Evolutionary conservation across 164 flowering plant species (phyloP).

Genomic region (grape (Vitis vinifera)): ASM3070453v1 NC_081818.1:2107501-2108000

Average conservation of each 20-base stretch:
- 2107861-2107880: constrained; percentile 89
- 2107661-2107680: too few relatives aligned
- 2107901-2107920: neutral
- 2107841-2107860: constrained; percentile 89
- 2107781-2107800: neutral
- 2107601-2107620: too few relatives aligned
- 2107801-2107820: constrained; percentile 6
- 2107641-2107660: too few relatives aligned
- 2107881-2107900: constrained; percentile 86
- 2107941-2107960: neutral
- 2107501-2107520: neutral
- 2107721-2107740: too few relatives aligned
- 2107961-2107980: neutral
- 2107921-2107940: neutral
- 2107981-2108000: neutral
- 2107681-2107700: too few relatives aligned
- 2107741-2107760: too few relatives aligned
- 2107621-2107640: too few relatives aligned
- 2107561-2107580: neutral
- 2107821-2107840: constrained; percentile 97
- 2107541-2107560: neutral
- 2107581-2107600: neutral
- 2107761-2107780: too few relatives aligned
- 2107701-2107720: too few relatives aligned
- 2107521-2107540: neutral